Evolutionary conservation across 306 rosid species (phyloP), one percentile per base, ranked within the genome.

Genomic region (Lathyrus sativus): DNA sequence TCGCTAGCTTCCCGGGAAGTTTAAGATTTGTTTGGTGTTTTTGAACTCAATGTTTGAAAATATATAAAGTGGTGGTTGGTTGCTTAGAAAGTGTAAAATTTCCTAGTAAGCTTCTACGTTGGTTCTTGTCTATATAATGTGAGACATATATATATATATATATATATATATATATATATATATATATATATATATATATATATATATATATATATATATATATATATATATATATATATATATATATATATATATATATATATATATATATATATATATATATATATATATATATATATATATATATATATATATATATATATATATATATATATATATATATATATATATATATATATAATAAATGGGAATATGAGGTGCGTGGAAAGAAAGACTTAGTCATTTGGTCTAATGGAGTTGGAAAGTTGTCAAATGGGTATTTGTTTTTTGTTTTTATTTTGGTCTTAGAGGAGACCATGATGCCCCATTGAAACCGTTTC

Each of bases 371-470:
- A 58, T 17, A 22, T 11, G 62, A 67, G 38, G 3, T 67, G 55
- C 54, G 26, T 62, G 62, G 45, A 68, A 80, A 62, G 1, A 37
- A 31, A 15, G 98, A 89, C 92, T 77, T 33, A 8, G 92, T 83
- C 90, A 67, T 62, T 62, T 68, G 85, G 92, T 86, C 91, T 11
- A 35, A 12, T 28, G 53, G 33, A 65, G 15, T 51, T 62, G 71
- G 72, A 72, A 72, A 74, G 3, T 5, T 38, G 83, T 85, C 79
- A 81, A 76, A 59, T 3, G 35, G 4, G 18, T 14, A 11, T 58
- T 11, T 43, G 8, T 2, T 8, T 9, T 3, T 9, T 22, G 11
- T 3, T 2, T 1, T 4, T 29, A 3, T 43, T 50, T 44, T 26
- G 76, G 82, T 86, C 85, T 67, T 45, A 67, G 42, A 51, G 80